Conservation (phyloP, 2,329 filamentous ascomycete genomes). For the Capronia americana region DNA sequence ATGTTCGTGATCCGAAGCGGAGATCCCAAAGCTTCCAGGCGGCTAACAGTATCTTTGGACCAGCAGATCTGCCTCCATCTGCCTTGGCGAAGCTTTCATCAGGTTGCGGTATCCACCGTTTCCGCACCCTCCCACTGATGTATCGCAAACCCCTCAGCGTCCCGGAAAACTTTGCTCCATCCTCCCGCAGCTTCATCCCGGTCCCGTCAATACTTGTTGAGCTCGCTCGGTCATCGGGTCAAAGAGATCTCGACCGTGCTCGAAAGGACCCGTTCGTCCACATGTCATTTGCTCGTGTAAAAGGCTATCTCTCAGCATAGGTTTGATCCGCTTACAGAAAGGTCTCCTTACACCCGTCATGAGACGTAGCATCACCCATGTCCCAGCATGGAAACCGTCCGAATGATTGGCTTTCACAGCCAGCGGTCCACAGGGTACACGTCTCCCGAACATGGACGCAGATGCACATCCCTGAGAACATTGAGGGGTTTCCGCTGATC, state of each 20-base stretch:
- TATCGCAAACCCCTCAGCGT: conserved; percentile 10
- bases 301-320: neutral
- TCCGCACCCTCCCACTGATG: conserved; percentile 7
- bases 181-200: conserved; percentile 18
- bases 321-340: conserved; percentile 22
- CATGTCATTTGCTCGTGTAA: conserved; percentile 10
- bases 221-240: conserved; percentile 8
- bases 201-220: neutral
- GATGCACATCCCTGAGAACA: conserved; percentile 8
- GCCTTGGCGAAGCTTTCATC: conserved; percentile 6
- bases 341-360: conserved; percentile 37
- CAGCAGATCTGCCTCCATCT: conserved; percentile 4
- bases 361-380: conserved; percentile 29
- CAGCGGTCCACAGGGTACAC: conserved; percentile 28
- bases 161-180: conserved; percentile 24
- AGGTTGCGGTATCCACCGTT: conserved; percentile 7
- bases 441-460: conserved; percentile 17
- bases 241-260: conserved; percentile 15
- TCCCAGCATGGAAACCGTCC: neutral
- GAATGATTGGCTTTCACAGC: conserved; percentile 19
- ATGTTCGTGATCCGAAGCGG: conserved; percentile 13
- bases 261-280: conserved; percentile 31
- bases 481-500: conserved; percentile 39
- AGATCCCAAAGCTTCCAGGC: conserved; percentile 10
- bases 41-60: neutral